Conservation (phyloP, 192 early-diverging fungal species). For the Allomyces arbusculus region DNA sequence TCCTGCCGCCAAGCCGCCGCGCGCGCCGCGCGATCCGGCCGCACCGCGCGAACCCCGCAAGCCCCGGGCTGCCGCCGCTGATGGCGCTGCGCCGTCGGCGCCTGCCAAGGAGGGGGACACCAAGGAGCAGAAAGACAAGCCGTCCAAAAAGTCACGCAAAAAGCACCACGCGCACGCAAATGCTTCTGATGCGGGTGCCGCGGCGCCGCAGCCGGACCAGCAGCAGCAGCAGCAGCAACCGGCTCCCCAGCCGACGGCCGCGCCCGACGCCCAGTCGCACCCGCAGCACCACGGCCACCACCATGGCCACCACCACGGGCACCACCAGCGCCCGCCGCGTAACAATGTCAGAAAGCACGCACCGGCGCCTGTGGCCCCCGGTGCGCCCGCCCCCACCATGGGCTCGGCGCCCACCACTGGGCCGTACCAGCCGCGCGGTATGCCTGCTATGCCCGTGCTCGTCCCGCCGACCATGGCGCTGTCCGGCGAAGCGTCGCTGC, state of each 20-base stretch:
- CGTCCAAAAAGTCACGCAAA: too few relatives aligned
- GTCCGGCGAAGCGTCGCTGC: not conserved
- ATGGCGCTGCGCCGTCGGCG: too few relatives aligned
- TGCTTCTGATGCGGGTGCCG: too few relatives aligned
- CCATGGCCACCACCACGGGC: slow-evolving; percentile 4
- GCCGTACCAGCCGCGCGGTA: slow-evolving; percentile 9
- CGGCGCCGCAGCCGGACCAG: too few relatives aligned
- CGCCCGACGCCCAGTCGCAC: not conserved
- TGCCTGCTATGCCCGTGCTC: not conserved
- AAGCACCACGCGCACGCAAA: too few relatives aligned
- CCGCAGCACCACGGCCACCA: not conserved
- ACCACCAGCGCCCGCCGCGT: not conserved
- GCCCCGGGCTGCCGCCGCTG: too few relatives aligned
- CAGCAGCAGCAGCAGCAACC: not conserved
- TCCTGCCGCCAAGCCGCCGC: too few relatives aligned
- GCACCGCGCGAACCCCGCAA: too few relatives aligned
- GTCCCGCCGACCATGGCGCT: not conserved
- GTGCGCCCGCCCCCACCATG: not conserved
- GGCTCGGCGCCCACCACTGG: slow-evolving; percentile 2
- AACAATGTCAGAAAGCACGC: not conserved
- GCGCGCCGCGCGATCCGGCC: not conserved
- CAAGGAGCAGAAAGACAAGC: too few relatives aligned
- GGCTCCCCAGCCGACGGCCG: not conserved
- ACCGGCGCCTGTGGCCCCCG: not conserved
- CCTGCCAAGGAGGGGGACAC: too few relatives aligned